Percentiles rank a stretch among this genome's conserved stretches.
Evolutionary conservation across 768 basidiomycete genomes (phyloP).

Genomic region (Holtermanniella nyarrowii): DNA sequence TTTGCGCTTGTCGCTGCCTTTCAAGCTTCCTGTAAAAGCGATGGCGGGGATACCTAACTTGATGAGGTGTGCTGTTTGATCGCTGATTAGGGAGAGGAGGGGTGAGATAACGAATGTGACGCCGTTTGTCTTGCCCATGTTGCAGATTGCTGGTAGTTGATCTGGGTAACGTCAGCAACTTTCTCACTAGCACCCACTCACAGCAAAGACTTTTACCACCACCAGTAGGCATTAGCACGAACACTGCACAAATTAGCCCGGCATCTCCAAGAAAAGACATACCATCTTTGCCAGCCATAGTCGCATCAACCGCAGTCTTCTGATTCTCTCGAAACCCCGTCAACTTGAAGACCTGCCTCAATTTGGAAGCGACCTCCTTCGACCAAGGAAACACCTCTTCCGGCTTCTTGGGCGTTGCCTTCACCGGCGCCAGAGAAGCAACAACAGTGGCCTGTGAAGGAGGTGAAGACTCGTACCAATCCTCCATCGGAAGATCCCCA

Average conservation of each 20-base stretch:
- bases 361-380: slow-evolving; percentile 50
- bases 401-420: slow-evolving; percentile 7
- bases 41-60: slow-evolving; percentile 60
- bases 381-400: slow-evolving; percentile 35
- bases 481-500: slow-evolving; percentile 9
- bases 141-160: slow-evolving; percentile 73
- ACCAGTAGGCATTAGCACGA: slow-evolving; percentile 93
- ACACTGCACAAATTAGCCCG: slow-evolving; percentile 46
- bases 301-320: slow-evolving; percentile 70
- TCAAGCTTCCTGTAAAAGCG: slow-evolving; percentile 52
- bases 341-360: slow-evolving; percentile 56
- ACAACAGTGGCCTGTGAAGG: neutral
- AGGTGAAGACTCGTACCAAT: slow-evolving; percentile 4
- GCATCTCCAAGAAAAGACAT: neutral
- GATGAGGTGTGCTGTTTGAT: slow-evolving; percentile 66
- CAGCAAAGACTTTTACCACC: slow-evolving; percentile 84
- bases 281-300: slow-evolving; percentile 62
- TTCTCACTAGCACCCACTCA: slow-evolving; percentile 26
- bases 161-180: slow-evolving; percentile 41
- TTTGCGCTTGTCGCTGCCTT: slow-evolving; percentile 32
- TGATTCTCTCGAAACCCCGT: slow-evolving; percentile 69
- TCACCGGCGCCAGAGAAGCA: neutral
- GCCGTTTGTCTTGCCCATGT: slow-evolving; percentile 58
- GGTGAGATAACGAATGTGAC: slow-evolving; percentile 87
- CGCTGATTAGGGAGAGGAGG: slow-evolving; percentile 81